Conservation (phyloP, 1,284 basidiomycete species). For the Sporisorium exsertum region DNA sequence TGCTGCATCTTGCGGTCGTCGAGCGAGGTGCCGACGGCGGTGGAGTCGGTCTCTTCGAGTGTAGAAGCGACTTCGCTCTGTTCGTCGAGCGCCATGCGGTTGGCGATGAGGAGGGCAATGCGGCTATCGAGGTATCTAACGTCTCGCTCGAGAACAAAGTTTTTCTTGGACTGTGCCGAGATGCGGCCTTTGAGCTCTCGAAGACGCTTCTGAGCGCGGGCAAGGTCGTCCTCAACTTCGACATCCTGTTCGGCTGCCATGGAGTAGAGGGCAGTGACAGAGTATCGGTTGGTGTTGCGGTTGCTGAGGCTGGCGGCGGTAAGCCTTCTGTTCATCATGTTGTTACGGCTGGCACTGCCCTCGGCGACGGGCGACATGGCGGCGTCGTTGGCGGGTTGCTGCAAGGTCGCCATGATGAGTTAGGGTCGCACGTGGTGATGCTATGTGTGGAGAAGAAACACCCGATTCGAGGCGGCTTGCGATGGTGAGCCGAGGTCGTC, state of each 20-base stretch:
- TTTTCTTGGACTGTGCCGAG: conserved; percentile 98
- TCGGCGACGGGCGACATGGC: conserved; percentile 27
- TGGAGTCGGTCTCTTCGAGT: conserved; percentile 89
- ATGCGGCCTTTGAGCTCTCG: conserved; percentile 97
- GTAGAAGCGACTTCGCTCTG: conserved; percentile 73
- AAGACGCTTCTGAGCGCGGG: conserved; percentile 92
- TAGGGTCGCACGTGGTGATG: not conserved
- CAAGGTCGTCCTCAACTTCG: conserved; percentile 96
- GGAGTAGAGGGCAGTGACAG: conserved; percentile 93
- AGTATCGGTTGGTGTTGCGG: conserved; percentile 93
- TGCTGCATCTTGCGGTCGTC: conserved; percentile 93
- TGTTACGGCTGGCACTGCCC: conserved; percentile 42
- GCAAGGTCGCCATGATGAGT: conserved; percentile 36
- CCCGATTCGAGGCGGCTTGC: too few relatives aligned
- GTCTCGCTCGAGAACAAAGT: conserved; percentile 97
- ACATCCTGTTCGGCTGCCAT: conserved; percentile 99
- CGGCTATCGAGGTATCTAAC: conserved; percentile 97
- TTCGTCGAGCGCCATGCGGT: conserved; percentile 95
- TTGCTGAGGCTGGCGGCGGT: conserved; percentile 55
- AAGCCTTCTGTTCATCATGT: conserved; percentile 47
- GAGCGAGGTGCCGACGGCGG: conserved; percentile 70
- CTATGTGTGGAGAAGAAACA: not conserved
- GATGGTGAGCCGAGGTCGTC: not conserved
- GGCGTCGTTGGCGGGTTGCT: conserved; percentile 31
- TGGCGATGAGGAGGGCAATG: conserved; percentile 97